Evolutionary conservation across 2,329 filamentous ascomycete species (phyloP).

Genomic region (Fonsecaea nubica): DNA sequence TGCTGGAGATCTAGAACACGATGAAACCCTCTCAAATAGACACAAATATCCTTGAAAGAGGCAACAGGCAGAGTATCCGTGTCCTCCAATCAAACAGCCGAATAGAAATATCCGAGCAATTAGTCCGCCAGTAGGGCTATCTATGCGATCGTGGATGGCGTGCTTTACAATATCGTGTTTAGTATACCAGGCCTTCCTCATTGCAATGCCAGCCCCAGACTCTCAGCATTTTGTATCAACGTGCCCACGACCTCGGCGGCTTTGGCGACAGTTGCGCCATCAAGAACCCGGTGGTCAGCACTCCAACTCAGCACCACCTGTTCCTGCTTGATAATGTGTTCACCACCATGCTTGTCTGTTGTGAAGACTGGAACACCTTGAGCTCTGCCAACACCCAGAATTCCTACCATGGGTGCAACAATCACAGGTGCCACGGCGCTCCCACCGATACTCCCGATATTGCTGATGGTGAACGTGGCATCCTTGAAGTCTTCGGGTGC

Average conservation of each 20-base stretch:
- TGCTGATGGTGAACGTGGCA: constrained; percentile 92
- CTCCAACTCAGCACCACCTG: constrained; percentile 94
- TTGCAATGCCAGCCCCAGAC: not conserved
- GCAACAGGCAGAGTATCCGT: no score
- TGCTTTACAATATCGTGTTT: not conserved
- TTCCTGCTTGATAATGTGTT: constrained; percentile 73
- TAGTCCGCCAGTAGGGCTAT: no score
- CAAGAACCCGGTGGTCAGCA: constrained; percentile 90
- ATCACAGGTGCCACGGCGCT: constrained; percentile 90
- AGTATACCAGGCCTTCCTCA: not conserved
- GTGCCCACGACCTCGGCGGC: constrained; percentile 75
- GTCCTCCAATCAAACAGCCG: no score
- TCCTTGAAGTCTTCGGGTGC: constrained; percentile 77
- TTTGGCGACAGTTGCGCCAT: constrained; percentile 91
- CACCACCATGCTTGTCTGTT: constrained; percentile 48
- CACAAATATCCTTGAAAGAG: no score
- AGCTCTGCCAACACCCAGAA: constrained; percentile 65
- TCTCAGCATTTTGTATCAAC: not conserved
- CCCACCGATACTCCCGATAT: constrained; percentile 93
- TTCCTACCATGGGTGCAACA: constrained; percentile 86
- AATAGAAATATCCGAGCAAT: no score
- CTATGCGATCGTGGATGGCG: no score
- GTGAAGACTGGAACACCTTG: constrained; percentile 80
- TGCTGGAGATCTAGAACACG: no score
- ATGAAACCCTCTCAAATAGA: no score